phyloP scores from a whole-genome alignment of 352 stramenopile species.

The Discostella stelligera region DNA sequence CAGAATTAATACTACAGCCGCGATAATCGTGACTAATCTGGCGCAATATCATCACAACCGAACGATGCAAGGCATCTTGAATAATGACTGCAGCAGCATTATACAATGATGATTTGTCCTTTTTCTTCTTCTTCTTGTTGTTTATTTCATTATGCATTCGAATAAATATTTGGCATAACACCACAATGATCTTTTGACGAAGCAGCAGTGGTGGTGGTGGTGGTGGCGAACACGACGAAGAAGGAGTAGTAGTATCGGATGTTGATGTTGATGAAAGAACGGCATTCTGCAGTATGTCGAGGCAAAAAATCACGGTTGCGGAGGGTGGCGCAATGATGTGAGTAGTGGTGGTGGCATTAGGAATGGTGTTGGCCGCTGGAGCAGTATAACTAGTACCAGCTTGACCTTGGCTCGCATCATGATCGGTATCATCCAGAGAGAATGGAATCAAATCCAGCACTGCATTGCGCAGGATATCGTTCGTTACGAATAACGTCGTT shows the following conservation, averaged over 20 bases:
- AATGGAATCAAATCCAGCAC: conserved; percentile 30
- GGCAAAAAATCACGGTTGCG: conserved; percentile 12
- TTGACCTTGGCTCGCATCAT: background rate
- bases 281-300: conserved; percentile 2
- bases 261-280: conserved; percentile 3
- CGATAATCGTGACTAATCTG: conserved; percentile 16
- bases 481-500: conserved; percentile 24
- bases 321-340: too few relatives aligned
- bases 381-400: too few relatives aligned
- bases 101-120: background rate
- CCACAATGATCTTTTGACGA: conserved; percentile 31
- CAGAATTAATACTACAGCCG: background rate
- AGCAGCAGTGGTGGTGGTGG: background rate
- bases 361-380: too few relatives aligned
- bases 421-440: conserved; percentile 4
- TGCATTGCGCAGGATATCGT: conserved; percentile 24
- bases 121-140: background rate
- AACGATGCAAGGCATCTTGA: conserved; percentile 20
- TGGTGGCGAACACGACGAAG: background rate
- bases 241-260: background rate
- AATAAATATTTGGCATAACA: conserved; percentile 28
- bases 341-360: too few relatives aligned
- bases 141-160: conserved; percentile 14
- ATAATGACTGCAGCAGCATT: background rate
- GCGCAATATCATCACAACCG: conserved; percentile 21